Evolutionary conservation across 164 flowering plant species (phyloP).

Genomic region (Brasenia schreberi): DNA sequence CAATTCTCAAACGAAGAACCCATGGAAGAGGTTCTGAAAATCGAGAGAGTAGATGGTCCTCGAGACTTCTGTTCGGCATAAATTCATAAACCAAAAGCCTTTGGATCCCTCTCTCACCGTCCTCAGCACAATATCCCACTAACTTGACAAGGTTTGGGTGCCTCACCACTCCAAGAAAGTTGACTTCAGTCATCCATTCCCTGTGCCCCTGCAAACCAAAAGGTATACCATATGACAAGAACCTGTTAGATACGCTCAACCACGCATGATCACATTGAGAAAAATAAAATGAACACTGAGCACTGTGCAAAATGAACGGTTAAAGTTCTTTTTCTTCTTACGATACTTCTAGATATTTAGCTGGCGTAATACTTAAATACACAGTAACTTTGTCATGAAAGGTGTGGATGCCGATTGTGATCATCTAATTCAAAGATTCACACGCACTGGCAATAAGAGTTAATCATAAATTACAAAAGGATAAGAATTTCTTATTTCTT

Average conservation of each 20-base stretch:
- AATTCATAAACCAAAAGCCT: slow-evolving; percentile 82
- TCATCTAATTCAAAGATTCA: no score
- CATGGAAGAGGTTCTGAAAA: slow-evolving; percentile 46
- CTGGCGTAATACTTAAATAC: no score
- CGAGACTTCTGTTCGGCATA: slow-evolving; percentile 82
- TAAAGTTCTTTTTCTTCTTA: no score
- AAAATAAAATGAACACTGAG: no score
- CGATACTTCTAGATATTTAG: no score
- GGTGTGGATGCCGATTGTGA: no score
- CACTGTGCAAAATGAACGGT: no score
- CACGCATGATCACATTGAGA: no score
- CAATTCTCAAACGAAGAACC: slow-evolving; percentile 56
- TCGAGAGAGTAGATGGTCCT: slow-evolving; percentile 64
- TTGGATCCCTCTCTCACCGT: slow-evolving; percentile 94
- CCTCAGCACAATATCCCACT: slow-evolving; percentile 94
- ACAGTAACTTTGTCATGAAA: no score
- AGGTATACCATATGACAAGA: slow-evolving; percentile 3
- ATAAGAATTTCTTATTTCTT: no score
- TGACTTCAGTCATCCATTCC: slow-evolving; percentile 96
- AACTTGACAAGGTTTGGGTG: slow-evolving; percentile 90
- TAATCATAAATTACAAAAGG: no score
- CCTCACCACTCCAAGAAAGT: slow-evolving; percentile 73
- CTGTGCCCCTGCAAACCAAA: slow-evolving; percentile 89
- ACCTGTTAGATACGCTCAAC: background rate
- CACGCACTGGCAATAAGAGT: no score